These are phyloP conservation scores for Fraxinus floribunda DNA, from an alignment of 305 asterid species.

Conservation along the genomic window DNA sequence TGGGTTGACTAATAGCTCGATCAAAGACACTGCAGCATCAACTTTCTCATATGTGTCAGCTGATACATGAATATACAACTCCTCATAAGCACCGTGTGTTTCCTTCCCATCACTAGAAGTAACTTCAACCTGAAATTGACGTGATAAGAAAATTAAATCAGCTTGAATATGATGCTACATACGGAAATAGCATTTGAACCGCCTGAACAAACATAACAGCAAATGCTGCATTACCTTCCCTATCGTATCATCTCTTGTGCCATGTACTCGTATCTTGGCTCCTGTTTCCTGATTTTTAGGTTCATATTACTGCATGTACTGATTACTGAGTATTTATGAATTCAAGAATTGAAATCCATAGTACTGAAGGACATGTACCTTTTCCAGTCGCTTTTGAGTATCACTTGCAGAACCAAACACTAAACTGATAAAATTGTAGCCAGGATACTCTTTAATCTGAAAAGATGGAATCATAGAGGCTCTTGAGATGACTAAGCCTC, in stretches of 20 bases:
- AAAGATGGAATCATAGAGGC: conserved; percentile 29
- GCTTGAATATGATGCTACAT: not conserved
- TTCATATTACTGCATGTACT: conserved; percentile 9
- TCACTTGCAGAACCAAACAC: conserved; percentile 67
- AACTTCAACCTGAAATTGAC: conserved; percentile 59
- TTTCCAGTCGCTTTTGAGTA: conserved; percentile 79
- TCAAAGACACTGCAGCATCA: conserved; percentile 85
- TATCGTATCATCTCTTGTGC: conserved; percentile 52
- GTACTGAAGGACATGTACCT: conserved; percentile 45
- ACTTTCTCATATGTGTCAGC: conserved; percentile 89
- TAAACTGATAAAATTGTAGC: conserved; percentile 59
- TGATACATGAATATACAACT: conserved; percentile 68
- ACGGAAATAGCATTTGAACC: not conserved
- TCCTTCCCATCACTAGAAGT: conserved; percentile 54
- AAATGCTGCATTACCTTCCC: conserved; percentile 51
- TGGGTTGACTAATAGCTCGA: conserved; percentile 75
- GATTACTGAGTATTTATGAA: conserved; percentile 11
- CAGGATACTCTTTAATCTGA: conserved; percentile 82
- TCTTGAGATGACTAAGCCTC: conserved; percentile 21
- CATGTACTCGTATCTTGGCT: conserved; percentile 79
- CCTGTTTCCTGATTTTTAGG: conserved; percentile 80
- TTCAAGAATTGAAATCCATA: conserved; percentile 16
- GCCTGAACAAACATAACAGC: not conserved
- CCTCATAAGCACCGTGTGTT: conserved; percentile 44
- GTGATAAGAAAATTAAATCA: not conserved